A percentile compares a stretch with the other conserved stretches of the same genome.
These are phyloP conservation scores for Alloteropsis semialata DNA, from an alignment of 176 grass and related monocot genomes.

Conservation along the genomic window DNA sequence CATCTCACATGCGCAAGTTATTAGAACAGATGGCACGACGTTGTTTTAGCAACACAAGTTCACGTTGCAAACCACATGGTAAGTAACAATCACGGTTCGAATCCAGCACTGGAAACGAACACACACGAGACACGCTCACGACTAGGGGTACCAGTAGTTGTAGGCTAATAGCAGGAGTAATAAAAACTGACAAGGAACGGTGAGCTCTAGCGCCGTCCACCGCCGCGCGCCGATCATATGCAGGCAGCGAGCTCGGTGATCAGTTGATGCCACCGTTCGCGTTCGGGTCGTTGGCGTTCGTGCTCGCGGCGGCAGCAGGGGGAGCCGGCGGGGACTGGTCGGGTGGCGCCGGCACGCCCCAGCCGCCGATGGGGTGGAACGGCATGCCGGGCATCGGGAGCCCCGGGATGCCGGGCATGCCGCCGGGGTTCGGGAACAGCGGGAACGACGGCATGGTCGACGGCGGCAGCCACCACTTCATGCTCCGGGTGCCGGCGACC, in stretches of 20 bases:
- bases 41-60: neutral
- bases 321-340: constrained; percentile 1
- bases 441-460: constrained; percentile 59
- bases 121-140: neutral
- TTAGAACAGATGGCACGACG: no score
- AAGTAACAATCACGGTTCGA: neutral
- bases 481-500: constrained; percentile 15
- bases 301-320: neutral
- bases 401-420: constrained; percentile 21
- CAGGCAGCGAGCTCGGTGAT: neutral
- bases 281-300: constrained; percentile 6
- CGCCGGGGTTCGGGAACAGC: constrained; percentile 49
- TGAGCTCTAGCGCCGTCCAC: neutral
- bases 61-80: neutral
- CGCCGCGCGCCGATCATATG: neutral
- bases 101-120: neutral
- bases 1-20: neutral
- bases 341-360: constrained; percentile 31
- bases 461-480: constrained; percentile 63
- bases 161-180: neutral
- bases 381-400: constrained; percentile 36
- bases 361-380: constrained; percentile 38
- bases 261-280: constrained; percentile 21
- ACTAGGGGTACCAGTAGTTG: neutral
- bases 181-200: neutral